Evolutionary conservation across 768 basidiomycete species (phyloP).

Genomic region (Panaeolus papilionaceus): DNA sequence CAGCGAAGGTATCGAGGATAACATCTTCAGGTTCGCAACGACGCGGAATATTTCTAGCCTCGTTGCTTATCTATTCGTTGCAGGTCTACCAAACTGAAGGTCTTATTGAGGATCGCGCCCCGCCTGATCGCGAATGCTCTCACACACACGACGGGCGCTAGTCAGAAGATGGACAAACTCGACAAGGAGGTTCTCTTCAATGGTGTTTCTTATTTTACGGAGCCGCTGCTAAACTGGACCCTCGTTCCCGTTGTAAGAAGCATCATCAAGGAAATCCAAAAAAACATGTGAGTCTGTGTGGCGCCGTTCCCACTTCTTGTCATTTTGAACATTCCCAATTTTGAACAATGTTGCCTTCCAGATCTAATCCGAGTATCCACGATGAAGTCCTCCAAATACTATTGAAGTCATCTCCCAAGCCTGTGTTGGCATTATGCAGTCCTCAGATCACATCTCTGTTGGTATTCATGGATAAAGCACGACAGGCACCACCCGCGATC

Average conservation of each 20-base stretch:
- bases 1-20: conserved; percentile 87
- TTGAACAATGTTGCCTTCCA: not conserved
- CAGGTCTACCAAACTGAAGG: conserved; percentile 76
- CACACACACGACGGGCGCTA: conserved; percentile 39
- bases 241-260: conserved; percentile 74
- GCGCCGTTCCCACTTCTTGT: not conserved
- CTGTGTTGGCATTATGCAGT: conserved; percentile 71
- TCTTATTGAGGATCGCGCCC: conserved; percentile 69
- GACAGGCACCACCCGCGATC: not conserved
- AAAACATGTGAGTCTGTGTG: conserved; percentile 49
- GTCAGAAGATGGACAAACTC: conserved; percentile 48
- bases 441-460: conserved; percentile 48
- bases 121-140: conserved; percentile 73
- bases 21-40: conserved; percentile 60
- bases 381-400: conserved; percentile 72
- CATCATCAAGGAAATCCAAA: conserved; percentile 65
- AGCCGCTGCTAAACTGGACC: conserved; percentile 80
- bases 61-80: not conserved
- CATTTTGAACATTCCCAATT: not conserved
- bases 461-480: conserved; percentile 10
- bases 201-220: conserved; percentile 79
- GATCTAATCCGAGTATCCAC: conserved; percentile 36
- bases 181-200: conserved; percentile 74
- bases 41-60: not conserved
- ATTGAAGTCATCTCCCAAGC: conserved; percentile 65